These are phyloP conservation scores for Abortiporus biennis DNA, from an alignment of 1,284 basidiomycete species.

Conservation along the genomic window DNA sequence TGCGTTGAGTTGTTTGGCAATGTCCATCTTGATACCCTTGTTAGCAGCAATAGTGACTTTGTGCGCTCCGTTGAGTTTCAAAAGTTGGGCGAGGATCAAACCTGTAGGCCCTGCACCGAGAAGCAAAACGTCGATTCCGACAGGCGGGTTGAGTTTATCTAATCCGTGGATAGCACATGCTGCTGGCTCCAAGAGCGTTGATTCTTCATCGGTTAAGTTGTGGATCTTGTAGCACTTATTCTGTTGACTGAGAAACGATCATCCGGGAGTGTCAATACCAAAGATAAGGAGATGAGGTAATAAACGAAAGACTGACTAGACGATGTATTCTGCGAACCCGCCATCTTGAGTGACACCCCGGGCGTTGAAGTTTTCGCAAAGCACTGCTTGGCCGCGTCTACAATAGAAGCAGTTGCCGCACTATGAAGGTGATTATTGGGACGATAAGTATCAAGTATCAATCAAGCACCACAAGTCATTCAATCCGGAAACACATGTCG, in stretches of 20 bases:
- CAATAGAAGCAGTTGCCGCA: constrained; percentile 58
- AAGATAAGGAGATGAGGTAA: neutral
- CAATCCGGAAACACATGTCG: too few species aligned
- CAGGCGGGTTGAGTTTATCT: constrained; percentile 74
- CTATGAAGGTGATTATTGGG: constrained; percentile 16
- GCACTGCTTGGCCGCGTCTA: constrained; percentile 43
- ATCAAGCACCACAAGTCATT: too few species aligned
- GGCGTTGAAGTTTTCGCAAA: constrained; percentile 52
- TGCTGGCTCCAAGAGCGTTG: constrained; percentile 83
- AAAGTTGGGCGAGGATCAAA: constrained; percentile 78
- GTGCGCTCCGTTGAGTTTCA: constrained; percentile 56
- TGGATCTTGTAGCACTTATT: constrained; percentile 65
- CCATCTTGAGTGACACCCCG: constrained; percentile 49
- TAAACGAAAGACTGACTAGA: constrained; percentile 37
- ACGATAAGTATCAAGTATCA: neutral
- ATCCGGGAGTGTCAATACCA: constrained; percentile 1
- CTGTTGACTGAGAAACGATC: constrained; percentile 32
- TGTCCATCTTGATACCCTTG: constrained; percentile 55
- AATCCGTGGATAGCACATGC: constrained; percentile 86
- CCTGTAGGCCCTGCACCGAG: constrained; percentile 79
- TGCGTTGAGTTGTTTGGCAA: constrained; percentile 45
- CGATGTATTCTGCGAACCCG: constrained; percentile 56
- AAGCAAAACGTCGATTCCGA: constrained; percentile 74
- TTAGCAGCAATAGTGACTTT: constrained; percentile 47
- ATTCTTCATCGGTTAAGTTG: constrained; percentile 83